Base-by-base conservation (phyloP, 257 asterid species). In the Solanum tacnaense region DNA sequence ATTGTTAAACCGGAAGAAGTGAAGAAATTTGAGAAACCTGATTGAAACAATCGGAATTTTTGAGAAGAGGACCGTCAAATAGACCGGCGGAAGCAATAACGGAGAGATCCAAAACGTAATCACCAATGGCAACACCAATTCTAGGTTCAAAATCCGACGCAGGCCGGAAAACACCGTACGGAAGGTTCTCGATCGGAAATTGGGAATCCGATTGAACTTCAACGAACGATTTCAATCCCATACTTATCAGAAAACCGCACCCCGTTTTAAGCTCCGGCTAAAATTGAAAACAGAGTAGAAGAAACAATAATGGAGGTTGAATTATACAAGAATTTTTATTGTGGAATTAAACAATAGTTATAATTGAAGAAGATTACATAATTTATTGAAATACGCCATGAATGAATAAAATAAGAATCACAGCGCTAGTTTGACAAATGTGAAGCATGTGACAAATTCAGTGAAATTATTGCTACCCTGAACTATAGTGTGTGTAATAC, bases 151-250 rank as follows among this genome's bases (percentile, higher is more conserved):
- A 91, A 87, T 35, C 84, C 74, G 93, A 88, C 72, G 72, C 89
- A 32, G 92, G 89, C 91, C 88, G 91, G 93, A 97, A 97, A 20
- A 97, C 98, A 1, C 99, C 99, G 88, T 90, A 97, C 16, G 99
- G 99, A 11, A 96, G 94, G 88, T 96, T 96, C 92, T 96, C 98
- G 58, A 95, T 90, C 23, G 99, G 98, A 91, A 96, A 96, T 91
- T 95, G 98, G 16, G 98, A 96, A 79, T 94, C 98, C 52, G 94
- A 91, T 3, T 52, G 92, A 78, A 96, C 97, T 85, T 94, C 90
- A 18, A 96, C 87, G 86, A 96, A 96, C 35, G 98, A 96, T 88
- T 91, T 92, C 90, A 96, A 87, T 88, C 41, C 95, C 99, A 94
- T 95, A 2, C 65, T 65, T 3, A 32, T 20, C 25, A 60, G 76